Evolutionary conservation across 2,329 filamentous ascomycete species (phyloP).

Genomic region (Aspergillus hiratsukae): DNA sequence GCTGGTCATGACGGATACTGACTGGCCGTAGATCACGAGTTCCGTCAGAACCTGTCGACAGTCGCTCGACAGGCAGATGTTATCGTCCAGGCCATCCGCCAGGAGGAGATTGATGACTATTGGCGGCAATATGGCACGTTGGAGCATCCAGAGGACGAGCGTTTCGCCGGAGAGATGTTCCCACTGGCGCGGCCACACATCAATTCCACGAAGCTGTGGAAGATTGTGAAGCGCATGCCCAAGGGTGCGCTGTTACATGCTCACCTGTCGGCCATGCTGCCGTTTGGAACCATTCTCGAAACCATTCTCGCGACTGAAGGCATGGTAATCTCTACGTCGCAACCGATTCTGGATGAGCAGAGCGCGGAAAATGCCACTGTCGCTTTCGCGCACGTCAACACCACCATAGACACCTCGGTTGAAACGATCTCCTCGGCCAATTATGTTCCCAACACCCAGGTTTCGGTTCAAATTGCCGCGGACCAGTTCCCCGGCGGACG

Average conservation of each 20-base stretch:
- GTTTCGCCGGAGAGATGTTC: constrained; percentile 82
- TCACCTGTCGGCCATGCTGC: constrained; percentile 83
- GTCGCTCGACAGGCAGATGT: constrained; percentile 58
- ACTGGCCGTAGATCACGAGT: constrained; percentile 13
- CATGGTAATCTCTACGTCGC: constrained; percentile 61
- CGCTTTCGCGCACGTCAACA: constrained; percentile 56
- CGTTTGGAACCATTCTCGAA: constrained; percentile 70
- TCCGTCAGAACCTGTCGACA: constrained; percentile 58
- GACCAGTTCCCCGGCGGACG: constrained; percentile 68
- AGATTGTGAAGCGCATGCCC: constrained; percentile 76
- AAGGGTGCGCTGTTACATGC: constrained; percentile 68
- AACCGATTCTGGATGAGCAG: constrained; percentile 49
- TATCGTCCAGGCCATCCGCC: constrained; percentile 52
- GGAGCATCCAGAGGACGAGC: constrained; percentile 10
- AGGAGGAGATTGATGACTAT: constrained; percentile 17
- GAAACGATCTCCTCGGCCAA: constrained; percentile 58
- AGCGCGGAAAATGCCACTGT: constrained; percentile 53
- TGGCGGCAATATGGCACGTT: constrained; percentile 11
- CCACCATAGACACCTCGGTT: constrained; percentile 38
- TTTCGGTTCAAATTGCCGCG: constrained; percentile 59
- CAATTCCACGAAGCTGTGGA: constrained; percentile 79
- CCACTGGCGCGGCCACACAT: constrained; percentile 76
- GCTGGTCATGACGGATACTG: background rate
- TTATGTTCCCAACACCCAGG: constrained; percentile 56
- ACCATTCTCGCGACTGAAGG: constrained; percentile 64